Conservation (phyloP, 73 alveolate species). For the Paramecium sonneborni region DNA sequence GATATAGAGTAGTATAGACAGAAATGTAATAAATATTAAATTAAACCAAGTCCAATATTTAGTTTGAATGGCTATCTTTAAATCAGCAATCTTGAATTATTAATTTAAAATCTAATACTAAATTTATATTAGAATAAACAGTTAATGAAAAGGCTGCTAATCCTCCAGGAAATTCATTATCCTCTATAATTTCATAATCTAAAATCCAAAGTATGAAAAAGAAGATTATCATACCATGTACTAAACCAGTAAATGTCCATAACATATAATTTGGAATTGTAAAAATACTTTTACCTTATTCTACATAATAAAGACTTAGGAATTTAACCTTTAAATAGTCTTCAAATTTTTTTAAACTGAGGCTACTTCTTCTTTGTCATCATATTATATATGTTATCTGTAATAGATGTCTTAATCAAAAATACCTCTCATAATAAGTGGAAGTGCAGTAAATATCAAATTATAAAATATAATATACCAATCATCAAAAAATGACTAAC, state of each 20-base stretch:
- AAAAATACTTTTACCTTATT: constrained; percentile 24
- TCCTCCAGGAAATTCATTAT: constrained; percentile 20
- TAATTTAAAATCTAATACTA: background rate
- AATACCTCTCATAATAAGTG: constrained; percentile 39
- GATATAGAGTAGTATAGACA: constrained; percentile 5
- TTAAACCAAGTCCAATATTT: constrained; percentile 54
- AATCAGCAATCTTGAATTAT: constrained; percentile 43
- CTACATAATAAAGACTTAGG: constrained; percentile 50
- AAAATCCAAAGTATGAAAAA: constrained; percentile 14
- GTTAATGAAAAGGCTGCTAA: background rate
- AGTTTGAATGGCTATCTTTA: constrained; percentile 33
- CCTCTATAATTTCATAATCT: background rate
- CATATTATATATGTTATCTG: background rate
- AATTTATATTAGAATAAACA: background rate
- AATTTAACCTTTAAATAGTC: background rate
- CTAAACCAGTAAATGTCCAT: constrained; percentile 43
- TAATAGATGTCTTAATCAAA: constrained; percentile 57
- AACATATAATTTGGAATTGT: background rate
- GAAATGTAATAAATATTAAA: background rate
- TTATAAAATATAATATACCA: constrained; percentile 95
- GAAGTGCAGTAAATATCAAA: constrained; percentile 85
- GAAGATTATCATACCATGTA: constrained; percentile 45
- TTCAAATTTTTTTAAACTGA: background rate
- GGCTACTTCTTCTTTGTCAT: background rate
- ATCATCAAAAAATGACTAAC: constrained; percentile 93